These are phyloP conservation scores for Achaetomium macrosporum DNA, from an alignment of 2,329 filamentous ascomycete species.

Conservation along the genomic window DNA sequence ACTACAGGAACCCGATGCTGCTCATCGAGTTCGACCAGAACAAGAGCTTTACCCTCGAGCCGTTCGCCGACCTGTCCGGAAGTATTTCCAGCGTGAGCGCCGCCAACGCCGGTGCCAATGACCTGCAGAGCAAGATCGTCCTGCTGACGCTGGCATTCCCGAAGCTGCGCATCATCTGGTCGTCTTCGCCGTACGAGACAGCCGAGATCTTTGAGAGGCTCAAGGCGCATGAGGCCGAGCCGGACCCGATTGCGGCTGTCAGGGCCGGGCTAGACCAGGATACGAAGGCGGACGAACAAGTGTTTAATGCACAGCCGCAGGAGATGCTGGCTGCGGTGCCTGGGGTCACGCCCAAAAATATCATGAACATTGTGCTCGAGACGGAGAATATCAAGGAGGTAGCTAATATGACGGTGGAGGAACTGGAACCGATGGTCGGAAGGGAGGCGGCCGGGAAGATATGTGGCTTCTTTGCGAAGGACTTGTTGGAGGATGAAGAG, in stretches of 20 bases:
- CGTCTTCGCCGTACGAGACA: constrained; percentile 85
- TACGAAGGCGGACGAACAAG: constrained; percentile 52
- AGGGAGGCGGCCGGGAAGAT: constrained; percentile 72
- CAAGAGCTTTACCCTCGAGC: constrained; percentile 92
- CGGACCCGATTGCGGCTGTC: constrained; percentile 82
- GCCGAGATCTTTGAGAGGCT: constrained; percentile 94
- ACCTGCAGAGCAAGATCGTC: constrained; percentile 87
- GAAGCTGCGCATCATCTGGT: constrained; percentile 87
- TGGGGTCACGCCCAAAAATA: constrained; percentile 73
- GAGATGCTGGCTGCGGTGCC: constrained; percentile 86
- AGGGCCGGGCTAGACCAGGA: constrained; percentile 59
- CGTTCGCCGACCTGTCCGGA: constrained; percentile 62
- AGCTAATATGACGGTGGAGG: constrained; percentile 74
- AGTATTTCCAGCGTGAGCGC: constrained; percentile 58
- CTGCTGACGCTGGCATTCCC: constrained; percentile 90
- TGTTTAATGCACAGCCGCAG: constrained; percentile 78
- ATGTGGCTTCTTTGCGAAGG: constrained; percentile 69
- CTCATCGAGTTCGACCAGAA: constrained; percentile 97
- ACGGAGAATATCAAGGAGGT: constrained; percentile 74
- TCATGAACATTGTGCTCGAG: constrained; percentile 65
- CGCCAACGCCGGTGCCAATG: constrained; percentile 49
- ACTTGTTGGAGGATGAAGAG: constrained; percentile 48
- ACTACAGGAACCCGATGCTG: constrained; percentile 85
- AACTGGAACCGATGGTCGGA: constrained; percentile 70
- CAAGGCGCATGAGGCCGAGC: constrained; percentile 84